A percentile compares a stretch with the other conserved stretches of the same genome.
phyloP scores from a whole-genome alignment of 2,329 filamentous ascomycete species.

The Venturia effusa region DNA sequence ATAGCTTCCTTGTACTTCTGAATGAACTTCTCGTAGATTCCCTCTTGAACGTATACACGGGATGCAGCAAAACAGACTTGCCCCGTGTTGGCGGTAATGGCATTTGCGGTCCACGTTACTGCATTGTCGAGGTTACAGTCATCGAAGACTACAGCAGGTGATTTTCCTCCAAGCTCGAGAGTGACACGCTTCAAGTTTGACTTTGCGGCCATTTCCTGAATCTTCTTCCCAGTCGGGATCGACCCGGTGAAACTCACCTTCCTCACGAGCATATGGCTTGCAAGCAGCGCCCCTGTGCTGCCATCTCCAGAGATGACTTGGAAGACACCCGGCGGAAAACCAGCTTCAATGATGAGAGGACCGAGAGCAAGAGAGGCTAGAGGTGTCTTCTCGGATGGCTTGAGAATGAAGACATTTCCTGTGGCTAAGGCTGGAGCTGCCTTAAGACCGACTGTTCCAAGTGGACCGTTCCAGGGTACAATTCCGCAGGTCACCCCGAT shows the following conservation, averaged over 20 bases:
- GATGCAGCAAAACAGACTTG: constrained; percentile 28
- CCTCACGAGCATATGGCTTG: constrained; percentile 28
- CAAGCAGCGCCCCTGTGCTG: constrained; percentile 26
- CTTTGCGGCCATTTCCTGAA: constrained; percentile 30
- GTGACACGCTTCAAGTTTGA: constrained; percentile 33
- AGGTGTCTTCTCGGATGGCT: constrained; percentile 31
- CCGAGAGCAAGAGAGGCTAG: constrained; percentile 28
- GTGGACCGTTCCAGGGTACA: constrained; percentile 31
- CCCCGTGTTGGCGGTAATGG: constrained; percentile 27
- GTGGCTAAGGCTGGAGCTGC: constrained; percentile 25
- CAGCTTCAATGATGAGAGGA: constrained; percentile 28
- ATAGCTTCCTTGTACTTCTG: constrained; percentile 25
- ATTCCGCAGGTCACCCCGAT: constrained; percentile 32
- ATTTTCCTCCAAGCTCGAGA: constrained; percentile 35
- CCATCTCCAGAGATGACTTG: constrained; percentile 29
- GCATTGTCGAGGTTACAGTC: constrained; percentile 34
- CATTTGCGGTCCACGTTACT: constrained; percentile 24
- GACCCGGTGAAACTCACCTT: constrained; percentile 34
- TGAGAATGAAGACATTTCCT: constrained; percentile 27
- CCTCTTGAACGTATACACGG: constrained; percentile 29
- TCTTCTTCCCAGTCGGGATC: constrained; percentile 27
- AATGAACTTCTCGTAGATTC: constrained; percentile 27
- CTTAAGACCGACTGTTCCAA: constrained; percentile 28
- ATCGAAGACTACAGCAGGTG: constrained; percentile 33
- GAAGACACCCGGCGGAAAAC: constrained; percentile 31